Conservation (phyloP, 1,139 yeast genomes). For the Magnusiomyces suaveolens region DNA sequence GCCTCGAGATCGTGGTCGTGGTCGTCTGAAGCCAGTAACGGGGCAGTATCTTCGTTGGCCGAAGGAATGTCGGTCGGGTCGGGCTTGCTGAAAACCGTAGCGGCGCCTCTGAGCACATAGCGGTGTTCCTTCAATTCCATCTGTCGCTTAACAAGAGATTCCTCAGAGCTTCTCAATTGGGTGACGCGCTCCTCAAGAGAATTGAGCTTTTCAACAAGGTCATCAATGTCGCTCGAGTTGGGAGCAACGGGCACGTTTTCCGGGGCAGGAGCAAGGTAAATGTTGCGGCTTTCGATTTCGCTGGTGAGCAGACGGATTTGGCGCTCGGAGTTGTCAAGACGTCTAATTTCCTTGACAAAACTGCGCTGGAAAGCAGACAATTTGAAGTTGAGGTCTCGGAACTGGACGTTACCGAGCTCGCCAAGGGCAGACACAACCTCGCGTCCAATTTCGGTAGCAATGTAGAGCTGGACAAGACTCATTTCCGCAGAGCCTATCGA, state of each 20-base stretch:
- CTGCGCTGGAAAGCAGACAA: constrained; percentile 79
- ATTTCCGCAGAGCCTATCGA: constrained; percentile 93
- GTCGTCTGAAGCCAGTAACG: background rate
- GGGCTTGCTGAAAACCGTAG: constrained; percentile 47
- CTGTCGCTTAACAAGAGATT: constrained; percentile 45
- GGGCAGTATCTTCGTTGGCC: no score
- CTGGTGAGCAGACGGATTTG: constrained; percentile 36
- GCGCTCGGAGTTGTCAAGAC: constrained; percentile 53
- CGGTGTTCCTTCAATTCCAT: constrained; percentile 54
- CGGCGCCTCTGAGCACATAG: constrained; percentile 59
- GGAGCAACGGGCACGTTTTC: constrained; percentile 30
- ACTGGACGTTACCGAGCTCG: constrained; percentile 74
- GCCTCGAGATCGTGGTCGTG: background rate
- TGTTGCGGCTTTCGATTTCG: constrained; percentile 24
- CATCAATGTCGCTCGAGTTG: constrained; percentile 66
- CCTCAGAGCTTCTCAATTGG: constrained; percentile 49
- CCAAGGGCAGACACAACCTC: constrained; percentile 85
- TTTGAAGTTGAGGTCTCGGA: constrained; percentile 74
- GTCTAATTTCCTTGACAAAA: constrained; percentile 71
- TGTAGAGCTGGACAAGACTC: constrained; percentile 84
- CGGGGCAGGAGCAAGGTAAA: constrained; percentile 22
- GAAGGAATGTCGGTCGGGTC: constrained; percentile 16
- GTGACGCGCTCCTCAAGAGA: constrained; percentile 48
- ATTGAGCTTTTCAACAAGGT: constrained; percentile 56
- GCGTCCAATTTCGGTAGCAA: constrained; percentile 82